Evolutionary conservation across 495 filamentous ascomycete genomes (phyloP), one percentile per base, ranked within the genome.

Genomic region (Pyrenula massariospora): DNA sequence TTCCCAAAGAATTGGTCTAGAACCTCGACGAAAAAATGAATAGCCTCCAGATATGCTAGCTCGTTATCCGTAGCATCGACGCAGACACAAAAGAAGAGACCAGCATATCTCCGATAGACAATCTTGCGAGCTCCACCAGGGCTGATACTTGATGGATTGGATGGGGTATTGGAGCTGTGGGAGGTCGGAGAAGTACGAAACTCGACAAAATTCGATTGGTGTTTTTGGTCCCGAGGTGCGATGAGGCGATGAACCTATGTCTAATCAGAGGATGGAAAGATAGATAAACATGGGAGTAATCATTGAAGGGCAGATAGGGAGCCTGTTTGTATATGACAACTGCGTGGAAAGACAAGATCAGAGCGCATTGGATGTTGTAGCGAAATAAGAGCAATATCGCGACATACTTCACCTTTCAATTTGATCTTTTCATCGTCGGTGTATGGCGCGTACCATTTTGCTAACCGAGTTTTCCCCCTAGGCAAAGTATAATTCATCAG

Each of bases 41-140:
- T 96, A 0, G 92, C 93, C 70, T 98, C 93, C 54, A 98, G 77
- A 68, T 93, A 98, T 49, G 94, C 91, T 47, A 98, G 77, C 76
- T 97, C 93, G 73, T 97, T 98, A 71, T 98, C 93, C 69, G 96
- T 96, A 54, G 94, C 92, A 74, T 98, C 93, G 62, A 98, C 93
- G 70, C 94, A 96, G 19, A 91, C 94, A 75, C 93, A 97, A 73
- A 97, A 98, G 77, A 98, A 98, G 22, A 98, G 81, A 0, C 93
- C 93, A 0, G 93, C 93, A 73, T 98, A 98, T 54, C 93, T 84
- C 22, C 93, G 86, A 73, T 98, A 98, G 22, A 98, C 89, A 61
- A 98, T 85, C 74, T 96, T 96, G 22, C 50, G 50, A 20, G 50
- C 50, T 20, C n/a, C 22, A 10, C 8, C 50, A 85, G 48, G 8